Evolutionary conservation across 2,329 filamentous ascomycete species (phyloP).

Genomic region (Microthyrium microscopicum): DNA sequence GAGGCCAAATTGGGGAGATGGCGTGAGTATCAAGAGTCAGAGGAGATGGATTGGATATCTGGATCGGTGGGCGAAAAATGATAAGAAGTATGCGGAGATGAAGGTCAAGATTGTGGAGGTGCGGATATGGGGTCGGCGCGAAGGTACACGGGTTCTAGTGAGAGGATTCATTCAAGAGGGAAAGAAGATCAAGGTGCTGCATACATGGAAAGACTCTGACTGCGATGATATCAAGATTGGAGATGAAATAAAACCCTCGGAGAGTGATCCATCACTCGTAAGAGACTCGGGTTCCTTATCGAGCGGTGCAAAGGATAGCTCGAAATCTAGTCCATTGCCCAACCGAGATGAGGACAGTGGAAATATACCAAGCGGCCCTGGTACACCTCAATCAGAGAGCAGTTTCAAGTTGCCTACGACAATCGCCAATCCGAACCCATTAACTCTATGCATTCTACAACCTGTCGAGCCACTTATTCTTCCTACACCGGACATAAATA

Average conservation of each 20-base stretch:
- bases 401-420: too few relatives aligned
- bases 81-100: constrained; percentile 67
- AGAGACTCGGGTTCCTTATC: constrained; percentile 25
- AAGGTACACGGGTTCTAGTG: constrained; percentile 74
- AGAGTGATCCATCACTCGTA: too few relatives aligned
- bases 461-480: constrained; percentile 53
- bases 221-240: too few relatives aligned
- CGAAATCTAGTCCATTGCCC: too few relatives aligned
- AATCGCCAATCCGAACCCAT: too few relatives aligned
- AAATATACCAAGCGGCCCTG: too few relatives aligned
- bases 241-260: too few relatives aligned
- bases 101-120: constrained; percentile 75
- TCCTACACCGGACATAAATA: constrained; percentile 72
- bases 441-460: too few relatives aligned
- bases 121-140: constrained; percentile 73
- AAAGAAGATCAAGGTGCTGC: constrained; percentile 66
- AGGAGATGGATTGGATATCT: constrained; percentile 78
- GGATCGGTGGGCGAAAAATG: constrained; percentile 62
- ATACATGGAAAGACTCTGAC: constrained; percentile 62
- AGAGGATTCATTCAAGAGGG: constrained; percentile 82
- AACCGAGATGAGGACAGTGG: too few relatives aligned
- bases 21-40: constrained; percentile 87
- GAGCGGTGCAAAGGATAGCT: too few relatives aligned
- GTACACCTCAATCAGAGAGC: too few relatives aligned
- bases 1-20: constrained; percentile 67